Conservation (phyloP, 257 asterid genomes). For the Ligustrum vulgare region DNA sequence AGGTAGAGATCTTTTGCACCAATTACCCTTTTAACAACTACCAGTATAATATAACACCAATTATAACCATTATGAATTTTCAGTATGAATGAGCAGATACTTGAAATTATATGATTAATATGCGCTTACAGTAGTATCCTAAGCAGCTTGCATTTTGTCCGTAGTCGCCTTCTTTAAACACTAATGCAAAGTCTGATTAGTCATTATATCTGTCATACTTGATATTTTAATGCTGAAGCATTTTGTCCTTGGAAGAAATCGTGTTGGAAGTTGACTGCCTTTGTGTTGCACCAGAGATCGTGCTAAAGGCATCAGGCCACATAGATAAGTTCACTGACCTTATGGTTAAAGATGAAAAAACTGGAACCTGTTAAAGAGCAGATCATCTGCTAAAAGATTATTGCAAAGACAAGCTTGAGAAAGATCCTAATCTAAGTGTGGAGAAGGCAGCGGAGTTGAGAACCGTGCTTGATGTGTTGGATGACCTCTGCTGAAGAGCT, state of each 20-base stretch:
- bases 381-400: conserved; percentile 76
- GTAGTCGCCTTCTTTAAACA: too few relatives aligned
- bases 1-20: too few relatives aligned
- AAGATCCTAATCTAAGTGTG: conserved; percentile 44
- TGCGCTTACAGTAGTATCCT: too few relatives aligned
- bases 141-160: too few relatives aligned
- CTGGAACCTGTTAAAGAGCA: conserved; percentile 71
- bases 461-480: conserved; percentile 69
- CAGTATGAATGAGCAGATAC: too few relatives aligned
- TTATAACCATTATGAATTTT: too few relatives aligned
- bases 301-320: conserved; percentile 86
- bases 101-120: too few relatives aligned
- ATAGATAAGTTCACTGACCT: conserved; percentile 88
- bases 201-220: too few relatives aligned
- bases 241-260: conserved; percentile 71
- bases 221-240: conserved; percentile 50
- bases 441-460: conserved; percentile 53
- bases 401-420: conserved; percentile 79
- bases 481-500: conserved; percentile 70
- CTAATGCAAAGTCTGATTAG: too few relatives aligned
- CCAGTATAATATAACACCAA: too few relatives aligned
- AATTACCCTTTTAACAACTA: too few relatives aligned
- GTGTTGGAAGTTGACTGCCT: conserved; percentile 89
- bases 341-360: conserved; percentile 76
- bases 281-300: conserved; percentile 75